Evolutionary conservation across 2,329 filamentous ascomycete genomes (phyloP).

Genomic region (Monosporascus sp.): DNA sequence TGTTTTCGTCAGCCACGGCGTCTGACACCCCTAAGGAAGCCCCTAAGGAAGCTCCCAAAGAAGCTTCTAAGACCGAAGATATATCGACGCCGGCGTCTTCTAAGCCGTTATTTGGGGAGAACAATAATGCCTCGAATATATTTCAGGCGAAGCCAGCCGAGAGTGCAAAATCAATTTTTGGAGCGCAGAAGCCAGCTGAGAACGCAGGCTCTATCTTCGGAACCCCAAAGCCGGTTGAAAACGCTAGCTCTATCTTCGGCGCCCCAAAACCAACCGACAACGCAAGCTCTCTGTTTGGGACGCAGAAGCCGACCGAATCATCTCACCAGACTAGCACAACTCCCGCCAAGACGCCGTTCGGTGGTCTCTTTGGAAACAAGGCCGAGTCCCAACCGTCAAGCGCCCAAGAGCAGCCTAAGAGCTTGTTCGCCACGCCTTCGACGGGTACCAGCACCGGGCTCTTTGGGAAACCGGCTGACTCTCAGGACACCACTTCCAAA

Average conservation of each 20-base stretch:
- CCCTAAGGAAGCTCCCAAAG: slow-evolving; percentile 14
- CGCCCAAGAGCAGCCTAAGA: slow-evolving; percentile 9
- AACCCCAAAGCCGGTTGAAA: slow-evolving; percentile 10
- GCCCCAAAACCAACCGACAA: slow-evolving; percentile 10
- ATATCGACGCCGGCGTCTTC: slow-evolving; percentile 19
- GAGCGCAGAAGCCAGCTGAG: slow-evolving; percentile 1
- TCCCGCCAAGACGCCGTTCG: slow-evolving; percentile 10
- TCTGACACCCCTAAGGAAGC: slow-evolving; percentile 6
- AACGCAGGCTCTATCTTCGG: too few relatives aligned
- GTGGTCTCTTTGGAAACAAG: slow-evolving; percentile 4
- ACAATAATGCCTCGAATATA: slow-evolving; percentile 10
- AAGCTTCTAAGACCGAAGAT: slow-evolving; percentile 25
- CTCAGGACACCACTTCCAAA: not conserved
- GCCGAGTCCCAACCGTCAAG: slow-evolving; percentile 5
- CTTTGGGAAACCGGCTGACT: not conserved
- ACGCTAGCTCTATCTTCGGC: slow-evolving; percentile 17
- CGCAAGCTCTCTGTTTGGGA: slow-evolving; percentile 17
- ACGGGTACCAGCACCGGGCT: not conserved
- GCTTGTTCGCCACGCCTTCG: slow-evolving; percentile 4
- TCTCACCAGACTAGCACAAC: slow-evolving; percentile 11
- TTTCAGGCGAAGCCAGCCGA: slow-evolving; percentile 14
- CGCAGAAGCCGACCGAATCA: slow-evolving; percentile 3
- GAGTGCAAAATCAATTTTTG: slow-evolving; percentile 17
- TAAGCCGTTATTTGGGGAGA: slow-evolving; percentile 16
- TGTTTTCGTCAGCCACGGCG: slow-evolving; percentile 7